phyloP scores from a whole-genome alignment of 148 eudicot species.

The Amaranthus palmeri region DNA sequence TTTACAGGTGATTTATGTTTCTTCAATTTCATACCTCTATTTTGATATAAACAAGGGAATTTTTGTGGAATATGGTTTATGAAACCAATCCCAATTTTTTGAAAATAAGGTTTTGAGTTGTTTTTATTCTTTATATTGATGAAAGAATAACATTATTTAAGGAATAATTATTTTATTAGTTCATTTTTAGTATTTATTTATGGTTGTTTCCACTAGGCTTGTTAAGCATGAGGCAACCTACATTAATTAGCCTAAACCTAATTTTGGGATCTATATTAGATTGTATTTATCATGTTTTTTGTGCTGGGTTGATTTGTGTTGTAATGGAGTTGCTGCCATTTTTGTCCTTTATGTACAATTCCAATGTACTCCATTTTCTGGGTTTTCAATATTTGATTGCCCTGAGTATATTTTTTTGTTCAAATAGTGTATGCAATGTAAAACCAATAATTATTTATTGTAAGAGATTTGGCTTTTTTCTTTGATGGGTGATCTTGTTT shows the following conservation, averaged over 20 bases:
- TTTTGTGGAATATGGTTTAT: not conserved
- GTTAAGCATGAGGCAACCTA: not conserved
- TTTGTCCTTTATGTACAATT: not conserved
- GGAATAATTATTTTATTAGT: not conserved
- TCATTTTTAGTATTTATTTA: not conserved
- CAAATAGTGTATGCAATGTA: not conserved
- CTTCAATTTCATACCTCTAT: not conserved
- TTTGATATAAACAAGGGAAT: no score
- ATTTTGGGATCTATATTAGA: not conserved
- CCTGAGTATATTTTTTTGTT: not conserved
- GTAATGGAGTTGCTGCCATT: not conserved
- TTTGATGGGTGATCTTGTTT: not conserved
- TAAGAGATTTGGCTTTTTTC: not conserved
- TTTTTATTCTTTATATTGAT: no score
- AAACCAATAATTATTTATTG: not conserved
- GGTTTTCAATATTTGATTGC: not conserved
- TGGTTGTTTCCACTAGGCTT: not conserved
- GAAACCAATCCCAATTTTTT: not conserved
- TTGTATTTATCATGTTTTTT: not conserved
- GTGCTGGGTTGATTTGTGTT: not conserved
- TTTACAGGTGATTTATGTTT: conserved; percentile 49
- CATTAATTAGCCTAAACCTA: not conserved
- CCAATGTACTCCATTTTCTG: no score
- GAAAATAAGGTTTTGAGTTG: no score
- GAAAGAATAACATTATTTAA: not conserved